Percentiles rank a stretch among this genome's conserved stretches.
Conservation (phyloP, 2,329 filamentous ascomycete genomes). For the Colletotrichum siamense region DNA sequence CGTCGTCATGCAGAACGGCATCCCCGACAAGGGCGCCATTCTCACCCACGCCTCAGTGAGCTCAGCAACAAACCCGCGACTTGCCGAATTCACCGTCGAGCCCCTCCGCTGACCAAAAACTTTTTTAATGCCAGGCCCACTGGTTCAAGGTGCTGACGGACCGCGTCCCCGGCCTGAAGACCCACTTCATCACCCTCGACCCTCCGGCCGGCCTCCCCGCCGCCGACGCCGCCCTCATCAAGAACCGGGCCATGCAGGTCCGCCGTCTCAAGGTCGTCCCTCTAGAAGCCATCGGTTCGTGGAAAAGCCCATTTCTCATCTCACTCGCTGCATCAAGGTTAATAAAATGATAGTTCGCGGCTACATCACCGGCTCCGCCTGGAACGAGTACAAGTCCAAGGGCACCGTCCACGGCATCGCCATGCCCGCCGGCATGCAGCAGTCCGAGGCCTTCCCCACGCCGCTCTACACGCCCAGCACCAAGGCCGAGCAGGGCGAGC, state of each 20-base stretch:
- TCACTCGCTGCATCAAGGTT: too few species aligned
- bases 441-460: slow-evolving; percentile 71
- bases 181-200: slow-evolving; percentile 56
- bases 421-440: slow-evolving; percentile 70
- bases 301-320: too few species aligned
- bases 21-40: slow-evolving; percentile 59
- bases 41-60: slow-evolving; percentile 45
- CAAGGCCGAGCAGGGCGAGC: slow-evolving; percentile 79
- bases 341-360: slow-evolving; percentile 65
- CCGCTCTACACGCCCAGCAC: slow-evolving; percentile 80
- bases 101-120: not conserved
- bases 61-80: not conserved
- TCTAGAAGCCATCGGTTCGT: slow-evolving; percentile 71
- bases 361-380: slow-evolving; percentile 87
- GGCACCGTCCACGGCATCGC: slow-evolving; percentile 83
- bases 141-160: slow-evolving; percentile 58
- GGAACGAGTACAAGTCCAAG: slow-evolving; percentile 74
- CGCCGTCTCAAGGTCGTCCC: slow-evolving; percentile 77
- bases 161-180: slow-evolving; percentile 52
- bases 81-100: not conserved
- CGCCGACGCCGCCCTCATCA: slow-evolving; percentile 56
- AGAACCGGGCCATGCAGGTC: slow-evolving; percentile 78
- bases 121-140: slow-evolving; percentile 37
- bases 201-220: slow-evolving; percentile 38
- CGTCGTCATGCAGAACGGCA: slow-evolving; percentile 80